These are phyloP conservation scores for Odontarrhena argentea DNA, from an alignment of 345 rosid genomes.

Conservation along the genomic window DNA sequence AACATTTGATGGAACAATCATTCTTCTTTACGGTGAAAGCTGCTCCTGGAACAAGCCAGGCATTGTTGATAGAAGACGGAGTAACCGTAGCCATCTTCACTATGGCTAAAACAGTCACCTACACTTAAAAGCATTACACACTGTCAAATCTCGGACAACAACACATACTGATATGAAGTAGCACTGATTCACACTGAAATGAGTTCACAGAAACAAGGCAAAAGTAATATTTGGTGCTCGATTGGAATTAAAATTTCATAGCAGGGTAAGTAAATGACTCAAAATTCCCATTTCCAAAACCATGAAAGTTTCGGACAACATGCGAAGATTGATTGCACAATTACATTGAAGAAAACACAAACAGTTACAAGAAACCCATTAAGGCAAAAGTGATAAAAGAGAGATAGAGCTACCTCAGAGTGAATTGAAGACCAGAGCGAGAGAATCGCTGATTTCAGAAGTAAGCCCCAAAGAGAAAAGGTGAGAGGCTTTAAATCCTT, in stretches of 20 bases:
- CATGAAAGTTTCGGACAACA: background rate
- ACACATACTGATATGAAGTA: background rate
- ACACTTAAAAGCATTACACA: slow-evolving; percentile 1
- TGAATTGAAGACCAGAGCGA: background rate
- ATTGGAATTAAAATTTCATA: background rate
- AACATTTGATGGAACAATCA: slow-evolving; percentile 47
- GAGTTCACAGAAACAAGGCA: background rate
- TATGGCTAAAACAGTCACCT: slow-evolving; percentile 30
- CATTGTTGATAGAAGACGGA: slow-evolving; percentile 60
- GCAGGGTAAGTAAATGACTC: background rate
- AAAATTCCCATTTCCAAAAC: background rate
- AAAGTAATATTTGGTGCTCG: no score
- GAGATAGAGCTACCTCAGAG: slow-evolving; percentile 36
- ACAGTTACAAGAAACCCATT: slow-evolving; percentile 7
- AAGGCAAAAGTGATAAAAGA: slow-evolving; percentile 7
- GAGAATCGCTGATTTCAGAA: slow-evolving; percentile 2
- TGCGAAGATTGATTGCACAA: background rate
- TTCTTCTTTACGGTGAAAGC: slow-evolving; percentile 50
- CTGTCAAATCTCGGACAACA: background rate
- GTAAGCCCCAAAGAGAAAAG: background rate
- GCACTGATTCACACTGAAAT: no score
- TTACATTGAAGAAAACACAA: background rate
- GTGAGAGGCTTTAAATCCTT: slow-evolving; percentile 40
- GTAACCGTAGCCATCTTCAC: slow-evolving; percentile 58
- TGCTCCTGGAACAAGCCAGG: slow-evolving; percentile 60